A percentile compares a stretch with the other conserved stretches of the same genome.
Conservation (phyloP, 2,329 filamentous ascomycete species). For the Diaporthe vexans region DNA sequence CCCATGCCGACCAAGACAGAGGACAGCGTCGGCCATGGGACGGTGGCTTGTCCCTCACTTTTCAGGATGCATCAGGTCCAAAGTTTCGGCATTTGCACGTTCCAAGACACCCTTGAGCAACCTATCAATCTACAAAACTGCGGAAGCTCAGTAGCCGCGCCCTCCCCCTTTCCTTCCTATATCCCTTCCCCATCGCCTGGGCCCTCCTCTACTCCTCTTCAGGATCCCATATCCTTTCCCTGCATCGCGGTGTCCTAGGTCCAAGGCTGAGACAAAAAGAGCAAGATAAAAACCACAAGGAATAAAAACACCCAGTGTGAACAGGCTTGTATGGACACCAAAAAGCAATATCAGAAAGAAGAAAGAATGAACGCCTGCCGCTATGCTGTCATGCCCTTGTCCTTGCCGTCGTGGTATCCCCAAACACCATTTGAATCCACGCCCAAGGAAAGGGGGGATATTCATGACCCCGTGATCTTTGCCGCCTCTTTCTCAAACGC, state of each 20-base stretch:
- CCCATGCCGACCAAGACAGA: too few species aligned
- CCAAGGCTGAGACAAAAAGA: background rate
- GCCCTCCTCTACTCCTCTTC: background rate
- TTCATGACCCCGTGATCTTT: conserved; percentile 9
- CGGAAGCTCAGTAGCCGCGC: background rate
- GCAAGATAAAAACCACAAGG: background rate
- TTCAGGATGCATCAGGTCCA: conserved; percentile 2
- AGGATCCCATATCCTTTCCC: background rate
- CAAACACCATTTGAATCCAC: conserved; percentile 27
- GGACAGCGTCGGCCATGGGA: too few species aligned
- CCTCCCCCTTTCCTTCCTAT: too few species aligned
- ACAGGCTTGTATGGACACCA: conserved; percentile 24
- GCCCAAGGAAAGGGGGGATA: background rate
- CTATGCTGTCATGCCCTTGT: conserved; percentile 38
- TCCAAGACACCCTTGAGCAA: too few species aligned
- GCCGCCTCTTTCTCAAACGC: conserved; percentile 31
- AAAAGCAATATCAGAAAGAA: conserved; percentile 9
- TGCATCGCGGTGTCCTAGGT: background rate
- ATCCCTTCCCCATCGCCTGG: background rate
- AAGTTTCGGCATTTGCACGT: background rate
- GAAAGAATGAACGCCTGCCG: conserved; percentile 37
- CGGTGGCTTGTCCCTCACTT: background rate
- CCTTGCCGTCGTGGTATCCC: conserved; percentile 21
- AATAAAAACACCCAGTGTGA: background rate
- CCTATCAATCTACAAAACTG: background rate